phyloP scores from a whole-genome alignment of 768 basidiomycete species.

The Serpula lacrymans region DNA sequence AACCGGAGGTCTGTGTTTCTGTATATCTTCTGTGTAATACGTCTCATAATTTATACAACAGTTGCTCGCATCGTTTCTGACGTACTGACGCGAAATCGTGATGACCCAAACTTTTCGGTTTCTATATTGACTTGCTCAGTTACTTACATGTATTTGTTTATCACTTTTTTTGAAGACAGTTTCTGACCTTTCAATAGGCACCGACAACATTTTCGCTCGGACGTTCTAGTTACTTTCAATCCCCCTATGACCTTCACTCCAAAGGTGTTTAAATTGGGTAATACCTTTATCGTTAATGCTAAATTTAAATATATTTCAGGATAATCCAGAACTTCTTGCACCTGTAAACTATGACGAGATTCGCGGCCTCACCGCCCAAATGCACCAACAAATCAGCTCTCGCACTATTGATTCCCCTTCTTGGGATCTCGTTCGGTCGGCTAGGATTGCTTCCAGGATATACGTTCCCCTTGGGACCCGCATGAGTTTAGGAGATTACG shows the following conservation, averaged over 20 bases:
- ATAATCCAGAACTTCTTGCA: slow-evolving; percentile 66
- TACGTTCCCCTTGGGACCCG: slow-evolving; percentile 86
- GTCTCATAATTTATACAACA: slow-evolving; percentile 22
- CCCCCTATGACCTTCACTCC: slow-evolving; percentile 63
- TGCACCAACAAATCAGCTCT: slow-evolving; percentile 67
- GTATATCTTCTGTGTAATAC: neutral
- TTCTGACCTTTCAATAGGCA: slow-evolving; percentile 48
- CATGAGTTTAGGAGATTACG: slow-evolving; percentile 83
- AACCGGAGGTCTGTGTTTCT: slow-evolving; percentile 64
- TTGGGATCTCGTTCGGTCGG: slow-evolving; percentile 73
- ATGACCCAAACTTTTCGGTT: slow-evolving; percentile 68
- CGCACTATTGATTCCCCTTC: slow-evolving; percentile 84
- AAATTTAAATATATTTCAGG: slow-evolving; percentile 33
- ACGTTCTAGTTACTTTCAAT: slow-evolving; percentile 83
- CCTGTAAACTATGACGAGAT: slow-evolving; percentile 65
- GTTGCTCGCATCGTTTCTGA: slow-evolving; percentile 83
- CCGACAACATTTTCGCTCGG: slow-evolving; percentile 82
- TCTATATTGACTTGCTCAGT: slow-evolving; percentile 75
- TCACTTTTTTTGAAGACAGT: neutral
- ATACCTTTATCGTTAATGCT: too few species aligned
- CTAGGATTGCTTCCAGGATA: slow-evolving; percentile 74
- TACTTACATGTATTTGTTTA: slow-evolving; percentile 64
- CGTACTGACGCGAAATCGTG: slow-evolving; percentile 63
- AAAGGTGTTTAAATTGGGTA: slow-evolving; percentile 37
- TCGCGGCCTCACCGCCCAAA: slow-evolving; percentile 53